Evolutionary conservation across 306 rosid genomes (phyloP), one percentile per base, ranked within the genome.

Genomic region (Lathyrus tuberosus): DNA sequence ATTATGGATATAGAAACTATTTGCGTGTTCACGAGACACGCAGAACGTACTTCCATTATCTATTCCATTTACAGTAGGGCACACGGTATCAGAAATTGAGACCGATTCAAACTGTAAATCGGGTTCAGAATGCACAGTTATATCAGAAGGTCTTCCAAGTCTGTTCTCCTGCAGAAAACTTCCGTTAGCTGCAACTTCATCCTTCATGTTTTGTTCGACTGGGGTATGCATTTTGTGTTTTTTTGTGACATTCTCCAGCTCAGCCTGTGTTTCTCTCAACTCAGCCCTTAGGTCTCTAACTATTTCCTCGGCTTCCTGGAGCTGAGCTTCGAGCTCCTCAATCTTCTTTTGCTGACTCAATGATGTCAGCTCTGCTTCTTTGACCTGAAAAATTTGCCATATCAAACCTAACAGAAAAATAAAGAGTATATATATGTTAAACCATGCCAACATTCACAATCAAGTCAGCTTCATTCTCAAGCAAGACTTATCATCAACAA

Each of bases 241-340:
- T 63, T 49, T 81, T 52, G 61, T 78, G 51, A 76, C 80, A 80
- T 68, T 84, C 82, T 89, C 95, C 78, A 91, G 72, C 79, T 76
- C 85, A 71, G 69, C 87, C 73, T 83, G 90, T 26, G 81, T 85
- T 80, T 78, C 90, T 70, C 88, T 82, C 79, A 89, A 78, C 75
- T 92, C 95, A 48, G 41, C 95, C 72, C 97, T 86, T 16, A 91
- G 87, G 70, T 91, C 89, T 67, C 87, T 82, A 58, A 89, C 91
- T 77, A 87, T 89, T 44, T 85, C 91, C 90, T 85, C 96, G 5
- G 96, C 97, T 85, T 89, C 91, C 65, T 82, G 86, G 46, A 91
- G 97, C 80, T 91, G 97, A 11, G 95, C 95, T 86, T 91, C 97
- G 47, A 91, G 97, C 71, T 84, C 94, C 6, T 89, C 97, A 40